Evolutionary conservation across 305 asterid species (phyloP), one percentile per base, ranked within the genome.

Genomic region (Vinca major): DNA sequence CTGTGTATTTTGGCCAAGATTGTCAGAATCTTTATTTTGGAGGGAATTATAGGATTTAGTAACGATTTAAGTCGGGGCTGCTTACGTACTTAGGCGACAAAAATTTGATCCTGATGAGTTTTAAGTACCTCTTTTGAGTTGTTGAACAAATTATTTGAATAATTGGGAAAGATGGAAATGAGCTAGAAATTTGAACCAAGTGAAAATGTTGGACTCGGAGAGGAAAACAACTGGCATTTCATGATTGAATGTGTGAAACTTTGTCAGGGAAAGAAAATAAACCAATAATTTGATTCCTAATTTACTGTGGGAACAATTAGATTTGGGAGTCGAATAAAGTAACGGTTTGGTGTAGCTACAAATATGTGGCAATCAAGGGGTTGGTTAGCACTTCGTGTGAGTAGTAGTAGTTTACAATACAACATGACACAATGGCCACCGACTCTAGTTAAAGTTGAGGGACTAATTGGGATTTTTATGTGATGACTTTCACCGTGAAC

Each of bases 21-120:
- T 16, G 36, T 21, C 7, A 21, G 60, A 3, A 1, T 9, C 17
- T 10, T 17, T 6, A 11, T 36, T 60, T 60, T 33, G 44, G 45
- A 58, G 20, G 63, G 45, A 58, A 58, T 4, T 58, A 58, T n/a
- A 13, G 63, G 43, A 58, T 58, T 55, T 47, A 48, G 52, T 47
- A 16, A 60, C 44, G 56, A 21, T 56, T 36, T 41, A 56, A 37
- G 45, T 65, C 56, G 61, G 61, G 43, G 54, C 17, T 37, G 62
- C 21, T 26, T 47, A 56, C 45, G 0, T 19, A n/a, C 2, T 48
- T 37, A 12, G 48, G 45, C 33, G 44, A 14, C 14, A 13, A 14
- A 19, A 33, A 8, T 52, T 51, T 44, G 68, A 20, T 11, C 43
- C 26, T 44, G 17, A 43, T 62, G n/a, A 45, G 19, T 41, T 63